phyloP scores from a whole-genome alignment of 2,329 filamentous ascomycete genomes.

The Fusarium sp. region DNA sequence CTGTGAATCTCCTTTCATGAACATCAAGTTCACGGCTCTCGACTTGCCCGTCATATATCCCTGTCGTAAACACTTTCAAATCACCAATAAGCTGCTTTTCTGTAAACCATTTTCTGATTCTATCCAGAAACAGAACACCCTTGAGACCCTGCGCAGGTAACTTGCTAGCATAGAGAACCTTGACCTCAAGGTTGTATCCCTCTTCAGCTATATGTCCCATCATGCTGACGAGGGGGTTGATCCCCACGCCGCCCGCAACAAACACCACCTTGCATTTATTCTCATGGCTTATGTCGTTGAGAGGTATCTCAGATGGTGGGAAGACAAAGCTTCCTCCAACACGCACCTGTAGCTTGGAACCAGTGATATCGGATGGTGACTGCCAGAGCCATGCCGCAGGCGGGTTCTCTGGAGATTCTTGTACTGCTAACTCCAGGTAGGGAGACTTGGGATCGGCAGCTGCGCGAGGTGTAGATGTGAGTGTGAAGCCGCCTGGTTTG shows the following conservation, averaged over 20 bases:
- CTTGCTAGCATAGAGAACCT: slow-evolving; percentile 70
- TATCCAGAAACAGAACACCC: slow-evolving; percentile 61
- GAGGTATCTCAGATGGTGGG: slow-evolving; percentile 64
- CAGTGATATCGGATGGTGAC: slow-evolving; percentile 62
- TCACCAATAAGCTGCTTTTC: slow-evolving; percentile 46
- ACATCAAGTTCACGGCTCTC: slow-evolving; percentile 28
- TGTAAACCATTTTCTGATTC: slow-evolving; percentile 55
- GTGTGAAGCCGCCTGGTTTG: slow-evolving; percentile 86
- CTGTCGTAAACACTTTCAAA: slow-evolving; percentile 59
- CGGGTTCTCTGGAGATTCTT: slow-evolving; percentile 74
- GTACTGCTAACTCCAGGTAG: slow-evolving; percentile 82
- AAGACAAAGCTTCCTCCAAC: slow-evolving; percentile 85
- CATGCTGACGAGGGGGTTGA: slow-evolving; percentile 84
- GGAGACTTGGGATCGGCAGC: slow-evolving; percentile 51
- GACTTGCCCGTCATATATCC: slow-evolving; percentile 4
- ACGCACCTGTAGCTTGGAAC: slow-evolving; percentile 69
- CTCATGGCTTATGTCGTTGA: slow-evolving; percentile 54
- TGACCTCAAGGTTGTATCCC: slow-evolving; percentile 53
- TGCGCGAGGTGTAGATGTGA: slow-evolving; percentile 76
- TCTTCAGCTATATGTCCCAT: slow-evolving; percentile 64
- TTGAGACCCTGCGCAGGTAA: slow-evolving; percentile 42
- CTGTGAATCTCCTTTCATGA: slow-evolving; percentile 52
- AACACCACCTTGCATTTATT: slow-evolving; percentile 63
- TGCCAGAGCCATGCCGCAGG: slow-evolving; percentile 82
- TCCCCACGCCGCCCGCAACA: slow-evolving; percentile 82